A percentile compares a stretch with the other conserved stretches of the same genome.
Evolutionary conservation across 768 basidiomycete genomes (phyloP).

Genomic region (Infundibulicybe gibba): DNA sequence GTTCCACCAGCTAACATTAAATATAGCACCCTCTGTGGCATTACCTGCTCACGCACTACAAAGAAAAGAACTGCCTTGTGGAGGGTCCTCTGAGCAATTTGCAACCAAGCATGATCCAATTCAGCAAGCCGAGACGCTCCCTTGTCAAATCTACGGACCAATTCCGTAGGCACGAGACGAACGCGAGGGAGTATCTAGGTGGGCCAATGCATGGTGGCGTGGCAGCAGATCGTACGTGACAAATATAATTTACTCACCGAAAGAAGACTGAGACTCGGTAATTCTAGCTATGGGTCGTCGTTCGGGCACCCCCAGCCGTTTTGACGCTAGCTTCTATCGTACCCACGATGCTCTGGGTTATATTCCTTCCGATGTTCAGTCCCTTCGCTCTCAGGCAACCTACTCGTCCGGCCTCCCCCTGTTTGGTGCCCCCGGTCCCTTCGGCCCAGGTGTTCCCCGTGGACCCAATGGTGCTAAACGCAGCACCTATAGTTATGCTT

Average conservation of each 20-base stretch:
- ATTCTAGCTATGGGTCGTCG: constrained; percentile 46
- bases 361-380: constrained; percentile 94
- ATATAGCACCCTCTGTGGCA: constrained; percentile 96
- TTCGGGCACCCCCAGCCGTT: constrained; percentile 90
- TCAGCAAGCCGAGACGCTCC: constrained; percentile 93
- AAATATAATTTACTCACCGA: too few species aligned
- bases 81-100: constrained; percentile 96
- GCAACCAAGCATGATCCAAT: constrained; percentile 98
- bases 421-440: constrained; percentile 70
- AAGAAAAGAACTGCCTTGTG: constrained; percentile 90
- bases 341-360: constrained; percentile 92
- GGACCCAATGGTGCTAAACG: constrained; percentile 66
- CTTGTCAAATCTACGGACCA: constrained; percentile 89
- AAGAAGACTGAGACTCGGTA: neutral
- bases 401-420: constrained; percentile 90
- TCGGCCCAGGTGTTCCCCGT: constrained; percentile 64
- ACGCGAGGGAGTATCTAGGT: constrained; percentile 70
- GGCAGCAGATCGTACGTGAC: constrained; percentile 47
- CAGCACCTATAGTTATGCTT: constrained; percentile 80
- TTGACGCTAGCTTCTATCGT: constrained; percentile 94
- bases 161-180: constrained; percentile 91
- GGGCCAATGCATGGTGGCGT: constrained; percentile 35
- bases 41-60: constrained; percentile 96
- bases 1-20: constrained; percentile 7
- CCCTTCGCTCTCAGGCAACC: constrained; percentile 93